Evolutionary conservation across 768 basidiomycete species (phyloP), one percentile per base, ranked within the genome.

Genomic region (Grammothele lineata): DNA sequence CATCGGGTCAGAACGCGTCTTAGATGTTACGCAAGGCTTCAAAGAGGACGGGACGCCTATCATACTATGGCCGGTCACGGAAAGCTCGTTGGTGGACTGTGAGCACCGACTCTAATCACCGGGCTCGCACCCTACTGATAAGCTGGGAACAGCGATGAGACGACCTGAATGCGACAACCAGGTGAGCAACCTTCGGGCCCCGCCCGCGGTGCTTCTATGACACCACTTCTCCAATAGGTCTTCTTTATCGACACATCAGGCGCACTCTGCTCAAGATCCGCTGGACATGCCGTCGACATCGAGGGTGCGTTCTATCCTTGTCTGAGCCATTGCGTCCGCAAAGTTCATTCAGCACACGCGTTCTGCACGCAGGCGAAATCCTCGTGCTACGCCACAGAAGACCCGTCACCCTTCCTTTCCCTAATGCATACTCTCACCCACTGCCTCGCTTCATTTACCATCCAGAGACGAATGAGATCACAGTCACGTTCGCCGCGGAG

Each of bases 161-260:
- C 74, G 72, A 50, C 85, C 84, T 0, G 75, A 77, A 26, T 73
- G 81, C 2, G 81, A 87, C 51, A 92, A 92, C 55, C 88, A 91
- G 73, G 87, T 78, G 33, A 23, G 67, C 37, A 5, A 56, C 6
- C 26, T 11, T n/a, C n/a, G n/a, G n/a, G n/a, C n/a, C n/a, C n/a
- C n/a, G n/a, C n/a, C n/a, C n/a, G n/a, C n/a, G 7, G 6, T 35
- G 25, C 41, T 24, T 10, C 27, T 9, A 3, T 12, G 9, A 7
- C 27, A 7, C 14, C 8, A 30, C 27, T 30, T 30, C 27, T 30
- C 27, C 27, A 14, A 30, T 14, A 30, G 85, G 85, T 92, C 15
- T 92, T 90, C 68, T 92, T 87, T 68, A 77, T 92, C 43, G 90
- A 92, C 61, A 75, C 77, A 2, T 77, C 78, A 17, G 89, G 90